A percentile compares a stretch with the other conserved stretches of the same genome.
Evolutionary conservation across 441 rosid genomes (phyloP).

Genomic region (Erodium moschatum): DNA sequence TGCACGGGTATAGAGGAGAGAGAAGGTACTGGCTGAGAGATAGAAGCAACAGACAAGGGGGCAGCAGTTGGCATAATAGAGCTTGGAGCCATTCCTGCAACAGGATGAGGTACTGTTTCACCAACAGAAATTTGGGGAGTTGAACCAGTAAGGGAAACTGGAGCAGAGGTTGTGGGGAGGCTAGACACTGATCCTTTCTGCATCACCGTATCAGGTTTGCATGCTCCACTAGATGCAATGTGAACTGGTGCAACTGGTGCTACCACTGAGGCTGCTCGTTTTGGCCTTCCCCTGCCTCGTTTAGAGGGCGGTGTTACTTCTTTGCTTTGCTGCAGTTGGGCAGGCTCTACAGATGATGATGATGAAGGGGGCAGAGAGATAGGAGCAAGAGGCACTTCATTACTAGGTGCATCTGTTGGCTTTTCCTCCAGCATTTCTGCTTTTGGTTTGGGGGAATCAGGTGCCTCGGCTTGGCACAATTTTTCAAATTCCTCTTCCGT

Average conservation of each 20-base stretch:
- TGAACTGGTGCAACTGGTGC: constrained; percentile 30
- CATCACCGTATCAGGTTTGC: constrained; percentile 30
- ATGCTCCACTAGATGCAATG: constrained; percentile 31
- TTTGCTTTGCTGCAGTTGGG: constrained; percentile 33
- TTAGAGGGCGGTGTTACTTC: constrained; percentile 70
- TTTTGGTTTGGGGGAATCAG: constrained; percentile 56
- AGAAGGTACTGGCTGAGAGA: constrained; percentile 27
- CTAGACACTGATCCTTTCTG: constrained; percentile 34
- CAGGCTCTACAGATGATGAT: constrained; percentile 24
- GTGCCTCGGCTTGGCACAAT: constrained; percentile 69
- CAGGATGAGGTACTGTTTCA: constrained; percentile 21
- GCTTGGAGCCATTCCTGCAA: constrained; percentile 21
- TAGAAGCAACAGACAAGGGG: constrained; percentile 26
- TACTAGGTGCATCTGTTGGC: constrained; percentile 23
- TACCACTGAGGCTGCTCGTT: constrained; percentile 45
- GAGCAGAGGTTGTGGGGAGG: constrained; percentile 26
- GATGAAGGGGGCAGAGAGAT: constrained; percentile 19
- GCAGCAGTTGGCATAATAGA: constrained; percentile 24
- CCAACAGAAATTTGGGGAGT: constrained; percentile 21
- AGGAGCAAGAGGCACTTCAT: constrained; percentile 32
- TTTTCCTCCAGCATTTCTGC: constrained; percentile 42
- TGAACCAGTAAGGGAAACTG: constrained; percentile 25
- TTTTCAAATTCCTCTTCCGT: constrained; percentile 94
- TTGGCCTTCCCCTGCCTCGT: constrained; percentile 95
- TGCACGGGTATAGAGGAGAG: constrained; percentile 28